Evolutionary conservation across 768 basidiomycete genomes (phyloP), one percentile per base, ranked within the genome.

Genomic region (Cubamyces sp.): DNA sequence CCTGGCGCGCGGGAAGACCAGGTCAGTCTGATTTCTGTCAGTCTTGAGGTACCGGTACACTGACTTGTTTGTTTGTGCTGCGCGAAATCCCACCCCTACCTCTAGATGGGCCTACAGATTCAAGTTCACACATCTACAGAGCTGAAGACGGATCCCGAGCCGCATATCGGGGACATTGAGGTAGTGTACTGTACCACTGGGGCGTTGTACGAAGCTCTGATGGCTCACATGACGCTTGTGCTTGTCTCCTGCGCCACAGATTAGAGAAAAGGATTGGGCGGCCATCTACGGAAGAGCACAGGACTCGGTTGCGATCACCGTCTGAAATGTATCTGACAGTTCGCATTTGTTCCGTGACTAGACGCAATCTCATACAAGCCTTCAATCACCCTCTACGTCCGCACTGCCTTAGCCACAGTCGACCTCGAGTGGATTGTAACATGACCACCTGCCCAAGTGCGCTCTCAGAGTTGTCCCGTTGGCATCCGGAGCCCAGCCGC

Each of bases 61-160:
- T 34, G 34, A 34, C 34, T 11, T 34, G 11, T 6, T 6, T 9
- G 34, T 11, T 9, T 9, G 34, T 34, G 34, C 3, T 39, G 26
- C 7, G 9, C 26, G 25, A 21, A 3, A 18, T 11, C 5, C 4
- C 9, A 0, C 34, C 4, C 5, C 16, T 51, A 41, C 2, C 5
- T 19, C 4, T 43, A 56, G 63, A 23, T 25, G 34, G 59, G 49
- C 12, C 34, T 64, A 7, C 54, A 64, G 7, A 60, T 64, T n/a
- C 54, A 64, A 19, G 54, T 64, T 2, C 57, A 60, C n/a, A 64
- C 54, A 5, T 16, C 54, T 7, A 64, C 58, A 11, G 63, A 64
- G 21, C 16, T 50, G 14, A 64, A 64, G 49, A 57, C 58, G 1
- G 63, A 64, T 41, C 61, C 54, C 6, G 11, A 42, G 14, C 37